Evolutionary conservation across 2,329 filamentous ascomycete species (phyloP).

Genomic region (Eutypa lata): DNA sequence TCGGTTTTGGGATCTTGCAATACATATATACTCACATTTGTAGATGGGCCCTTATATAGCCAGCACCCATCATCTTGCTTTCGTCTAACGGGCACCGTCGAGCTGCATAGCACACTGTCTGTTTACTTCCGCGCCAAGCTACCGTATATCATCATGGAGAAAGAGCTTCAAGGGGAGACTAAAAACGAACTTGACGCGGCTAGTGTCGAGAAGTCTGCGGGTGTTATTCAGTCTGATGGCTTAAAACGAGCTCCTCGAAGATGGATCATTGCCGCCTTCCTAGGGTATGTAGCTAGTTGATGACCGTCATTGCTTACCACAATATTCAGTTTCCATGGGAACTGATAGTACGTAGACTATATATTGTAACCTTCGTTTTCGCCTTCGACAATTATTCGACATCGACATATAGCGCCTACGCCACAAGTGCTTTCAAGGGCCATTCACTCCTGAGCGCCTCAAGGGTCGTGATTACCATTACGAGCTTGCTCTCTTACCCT

Average conservation of each 20-base stretch:
- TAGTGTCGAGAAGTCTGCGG: constrained; percentile 2
- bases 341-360: not conserved
- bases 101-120: too few relatives aligned
- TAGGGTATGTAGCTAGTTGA: not conserved
- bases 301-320: not conserved
- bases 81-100: too few relatives aligned
- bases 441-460: constrained; percentile 16
- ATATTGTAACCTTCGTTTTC: not conserved
- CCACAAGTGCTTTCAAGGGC: constrained; percentile 15
- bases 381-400: constrained; percentile 3
- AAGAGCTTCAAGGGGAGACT: not conserved
- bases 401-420: not conserved
- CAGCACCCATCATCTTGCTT: too few relatives aligned
- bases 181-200: not conserved
- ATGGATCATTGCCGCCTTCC: constrained; percentile 3
- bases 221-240: constrained; percentile 2
- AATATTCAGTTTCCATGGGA: too few relatives aligned
- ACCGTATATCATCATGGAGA: not conserved
- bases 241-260: constrained; percentile 5
- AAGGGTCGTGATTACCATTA: constrained; percentile 7
- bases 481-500: not conserved
- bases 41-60: too few relatives aligned
- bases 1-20: too few relatives aligned
- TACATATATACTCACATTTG: too few relatives aligned
- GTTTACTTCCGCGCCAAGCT: too few relatives aligned